Percentiles rank a stretch among this genome's conserved stretches.
Conservation (phyloP, 2,329 filamentous ascomycete species). For the Colletotrichum noveboracense region DNA sequence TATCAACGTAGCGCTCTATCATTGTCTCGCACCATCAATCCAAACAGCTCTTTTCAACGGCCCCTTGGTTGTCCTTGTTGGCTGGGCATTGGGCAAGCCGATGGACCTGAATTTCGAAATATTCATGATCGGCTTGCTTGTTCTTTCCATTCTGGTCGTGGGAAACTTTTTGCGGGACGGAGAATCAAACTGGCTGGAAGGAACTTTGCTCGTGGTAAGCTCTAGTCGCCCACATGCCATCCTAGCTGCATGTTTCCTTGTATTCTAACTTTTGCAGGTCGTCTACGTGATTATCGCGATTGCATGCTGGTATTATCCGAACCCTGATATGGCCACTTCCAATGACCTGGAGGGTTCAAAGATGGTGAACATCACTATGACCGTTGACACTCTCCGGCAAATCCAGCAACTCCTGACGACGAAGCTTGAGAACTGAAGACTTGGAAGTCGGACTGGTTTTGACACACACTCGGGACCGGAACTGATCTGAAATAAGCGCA, state of each 20-base stretch:
- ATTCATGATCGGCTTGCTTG: constrained; percentile 75
- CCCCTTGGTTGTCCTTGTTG: constrained; percentile 73
- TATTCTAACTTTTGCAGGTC: constrained; percentile 25
- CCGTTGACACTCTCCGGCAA: constrained; percentile 30
- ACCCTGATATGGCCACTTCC: constrained; percentile 41
- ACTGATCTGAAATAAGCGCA: background rate
- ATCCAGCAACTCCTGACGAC: constrained; percentile 28
- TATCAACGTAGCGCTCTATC: constrained; percentile 74
- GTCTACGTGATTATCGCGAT: constrained; percentile 51
- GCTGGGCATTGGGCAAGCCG: constrained; percentile 68
- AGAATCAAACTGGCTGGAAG: constrained; percentile 79
- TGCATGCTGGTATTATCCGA: constrained; percentile 50
- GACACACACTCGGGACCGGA: background rate
- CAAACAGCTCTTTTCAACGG: constrained; percentile 80
- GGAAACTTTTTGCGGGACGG: constrained; percentile 78
- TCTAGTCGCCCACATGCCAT: background rate
- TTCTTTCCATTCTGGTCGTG: constrained; percentile 76
- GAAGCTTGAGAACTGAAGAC: constrained; percentile 27
- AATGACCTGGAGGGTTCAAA: constrained; percentile 30
- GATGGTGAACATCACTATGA: constrained; percentile 34
- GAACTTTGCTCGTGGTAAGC: constrained; percentile 67
- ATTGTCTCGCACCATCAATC: constrained; percentile 75
- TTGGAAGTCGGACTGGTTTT: background rate
- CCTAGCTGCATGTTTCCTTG: background rate
- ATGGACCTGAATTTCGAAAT: constrained; percentile 79